Conservation (phyloP, 2,329 filamentous ascomycete genomes). For the Apiospora pterosperma region DNA sequence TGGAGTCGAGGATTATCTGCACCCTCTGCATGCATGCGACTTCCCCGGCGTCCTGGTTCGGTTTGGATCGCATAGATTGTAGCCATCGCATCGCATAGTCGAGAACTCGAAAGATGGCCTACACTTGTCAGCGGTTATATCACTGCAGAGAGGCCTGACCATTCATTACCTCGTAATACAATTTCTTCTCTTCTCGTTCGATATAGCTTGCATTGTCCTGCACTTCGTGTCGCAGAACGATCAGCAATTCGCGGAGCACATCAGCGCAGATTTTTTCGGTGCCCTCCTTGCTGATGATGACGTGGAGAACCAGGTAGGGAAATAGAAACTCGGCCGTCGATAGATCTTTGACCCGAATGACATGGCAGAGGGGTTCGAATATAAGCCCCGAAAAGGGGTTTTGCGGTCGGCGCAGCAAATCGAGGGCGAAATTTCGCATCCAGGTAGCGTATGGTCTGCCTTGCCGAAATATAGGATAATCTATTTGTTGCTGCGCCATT, state of each 20-base stretch:
- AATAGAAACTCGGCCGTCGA: conserved; percentile 84
- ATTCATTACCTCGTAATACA: conserved; percentile 74
- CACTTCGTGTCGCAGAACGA: conserved; percentile 64
- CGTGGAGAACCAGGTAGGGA: conserved; percentile 81
- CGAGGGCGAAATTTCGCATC: conserved; percentile 76
- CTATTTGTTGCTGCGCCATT: conserved; percentile 51
- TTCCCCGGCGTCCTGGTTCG: conserved; percentile 33
- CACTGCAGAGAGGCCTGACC: background rate
- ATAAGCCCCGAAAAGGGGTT: conserved; percentile 71
- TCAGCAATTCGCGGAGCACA: conserved; percentile 70
- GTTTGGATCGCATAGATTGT: conserved; percentile 62
- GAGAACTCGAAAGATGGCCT: conserved; percentile 85
- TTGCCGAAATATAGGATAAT: conserved; percentile 76
- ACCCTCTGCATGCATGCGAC: conserved; percentile 48
- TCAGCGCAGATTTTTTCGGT: conserved; percentile 59
- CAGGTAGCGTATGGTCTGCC: conserved; percentile 72
- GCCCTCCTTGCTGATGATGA: conserved; percentile 66
- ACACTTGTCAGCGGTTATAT: conserved; percentile 16
- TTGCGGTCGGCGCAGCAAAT: conserved; percentile 76
- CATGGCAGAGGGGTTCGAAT: conserved; percentile 76
- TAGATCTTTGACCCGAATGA: conserved; percentile 82
- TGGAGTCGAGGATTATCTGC: conserved; percentile 51
- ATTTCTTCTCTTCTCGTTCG: conserved; percentile 72
- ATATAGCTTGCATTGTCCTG: conserved; percentile 49
- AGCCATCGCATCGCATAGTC: conserved; percentile 93